A percentile compares a stretch with the other conserved stretches of the same genome.
phyloP scores from a whole-genome alignment of 345 rosid species.

The Brassica juncea region DNA sequence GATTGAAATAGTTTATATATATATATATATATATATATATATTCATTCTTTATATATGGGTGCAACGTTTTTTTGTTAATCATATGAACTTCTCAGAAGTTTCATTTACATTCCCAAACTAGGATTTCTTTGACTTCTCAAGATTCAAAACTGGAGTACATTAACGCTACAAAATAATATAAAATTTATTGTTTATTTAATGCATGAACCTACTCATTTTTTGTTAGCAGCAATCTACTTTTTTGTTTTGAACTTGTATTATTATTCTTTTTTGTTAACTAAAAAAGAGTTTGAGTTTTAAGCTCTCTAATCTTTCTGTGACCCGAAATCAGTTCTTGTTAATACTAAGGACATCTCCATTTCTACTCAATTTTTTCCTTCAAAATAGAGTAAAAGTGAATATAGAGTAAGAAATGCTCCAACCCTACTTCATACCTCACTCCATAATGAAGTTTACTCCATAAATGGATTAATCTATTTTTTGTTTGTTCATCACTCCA shows the following conservation, averaged over 20 bases:
- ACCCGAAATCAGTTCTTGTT: background rate
- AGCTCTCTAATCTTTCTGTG: background rate
- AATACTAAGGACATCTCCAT: too few species aligned
- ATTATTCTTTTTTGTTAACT: background rate
- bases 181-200: background rate
- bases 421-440: too few species aligned
- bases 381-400: too few species aligned
- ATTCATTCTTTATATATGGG: background rate
- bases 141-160: constrained; percentile 1
- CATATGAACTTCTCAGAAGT: constrained; percentile 3
- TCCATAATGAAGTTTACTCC: too few species aligned
- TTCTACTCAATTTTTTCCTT: too few species aligned
- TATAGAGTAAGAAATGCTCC: too few species aligned
- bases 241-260: background rate
- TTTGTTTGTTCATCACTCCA: too few species aligned
- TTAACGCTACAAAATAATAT: background rate
- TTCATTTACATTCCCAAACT: background rate
- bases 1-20: background rate
- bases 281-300: background rate
- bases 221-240: background rate
- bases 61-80: constrained; percentile 6
- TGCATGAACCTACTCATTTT: background rate
- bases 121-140: constrained; percentile 25
- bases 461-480: too few species aligned
- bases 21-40: background rate